These are phyloP conservation scores for Pichia exigua DNA, from an alignment of 805 yeast species.

Conservation along the genomic window DNA sequence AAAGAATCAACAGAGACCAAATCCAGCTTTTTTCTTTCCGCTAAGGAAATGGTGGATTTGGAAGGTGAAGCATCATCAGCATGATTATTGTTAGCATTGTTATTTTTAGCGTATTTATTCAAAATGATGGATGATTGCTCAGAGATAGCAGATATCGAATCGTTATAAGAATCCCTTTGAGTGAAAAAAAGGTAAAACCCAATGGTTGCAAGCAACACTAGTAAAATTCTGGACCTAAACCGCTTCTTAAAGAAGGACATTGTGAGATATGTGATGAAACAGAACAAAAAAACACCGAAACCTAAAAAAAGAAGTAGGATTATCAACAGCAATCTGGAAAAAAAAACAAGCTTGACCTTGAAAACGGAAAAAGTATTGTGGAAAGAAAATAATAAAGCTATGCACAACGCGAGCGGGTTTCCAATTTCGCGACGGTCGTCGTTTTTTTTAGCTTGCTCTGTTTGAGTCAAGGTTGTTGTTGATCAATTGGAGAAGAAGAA, in stretches of 20 bases:
- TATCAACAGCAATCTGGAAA: too few relatives aligned
- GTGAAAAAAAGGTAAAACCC: neutral
- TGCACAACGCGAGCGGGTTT: neutral
- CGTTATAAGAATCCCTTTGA: neutral
- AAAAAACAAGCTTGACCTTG: too few relatives aligned
- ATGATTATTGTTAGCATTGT: neutral
- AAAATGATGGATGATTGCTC: neutral
- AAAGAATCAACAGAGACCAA: constrained; percentile 16
- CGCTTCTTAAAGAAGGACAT: neutral
- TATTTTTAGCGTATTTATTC: neutral
- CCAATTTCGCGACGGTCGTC: neutral
- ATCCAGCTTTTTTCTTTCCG: neutral
- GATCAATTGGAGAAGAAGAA: too few relatives aligned
- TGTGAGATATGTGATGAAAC: neutral
- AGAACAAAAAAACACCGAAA: too few relatives aligned
- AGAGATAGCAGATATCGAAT: neutral
- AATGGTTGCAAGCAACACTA: neutral
- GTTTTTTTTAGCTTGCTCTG: neutral
- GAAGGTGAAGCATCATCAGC: too few relatives aligned
- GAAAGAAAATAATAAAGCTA: too few relatives aligned
- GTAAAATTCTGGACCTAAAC: neutral
- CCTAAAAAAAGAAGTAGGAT: neutral
- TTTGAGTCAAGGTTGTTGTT: too few relatives aligned
- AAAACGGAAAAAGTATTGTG: too few relatives aligned
- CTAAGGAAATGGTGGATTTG: neutral